Evolutionary conservation across 2,329 filamentous ascomycete genomes (phyloP).

Genomic region (Coleophoma eucalyptorum): DNA sequence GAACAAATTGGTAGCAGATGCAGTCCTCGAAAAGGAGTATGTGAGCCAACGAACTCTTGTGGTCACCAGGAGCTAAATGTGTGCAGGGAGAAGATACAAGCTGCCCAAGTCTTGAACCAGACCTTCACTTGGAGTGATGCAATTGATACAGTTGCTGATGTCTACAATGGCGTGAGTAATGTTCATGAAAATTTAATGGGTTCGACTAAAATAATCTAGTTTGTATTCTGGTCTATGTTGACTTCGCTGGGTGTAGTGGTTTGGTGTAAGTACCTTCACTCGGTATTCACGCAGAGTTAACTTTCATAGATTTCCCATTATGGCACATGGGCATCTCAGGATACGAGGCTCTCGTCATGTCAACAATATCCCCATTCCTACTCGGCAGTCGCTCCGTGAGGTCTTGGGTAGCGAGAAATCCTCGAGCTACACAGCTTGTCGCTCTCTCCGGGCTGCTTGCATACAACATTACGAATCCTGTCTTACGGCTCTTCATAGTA

Average conservation of each 20-base stretch:
- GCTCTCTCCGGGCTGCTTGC: slow-evolving; percentile 77
- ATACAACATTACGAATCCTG: slow-evolving; percentile 71
- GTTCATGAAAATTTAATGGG: no score
- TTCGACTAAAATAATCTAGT: slow-evolving; percentile 44
- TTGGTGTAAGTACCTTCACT: slow-evolving; percentile 71
- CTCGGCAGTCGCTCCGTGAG: slow-evolving; percentile 70
- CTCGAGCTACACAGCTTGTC: slow-evolving; percentile 68
- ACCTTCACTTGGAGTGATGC: slow-evolving; percentile 71
- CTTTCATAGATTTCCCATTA: slow-evolving; percentile 73
- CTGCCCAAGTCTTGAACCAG: slow-evolving; percentile 64
- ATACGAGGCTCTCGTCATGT: slow-evolving; percentile 87
- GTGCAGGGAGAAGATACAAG: slow-evolving; percentile 70
- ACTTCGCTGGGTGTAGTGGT: slow-evolving; percentile 86
- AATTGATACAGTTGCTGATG: slow-evolving; percentile 78
- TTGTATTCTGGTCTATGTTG: slow-evolving; percentile 92
- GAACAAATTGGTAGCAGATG: slow-evolving; percentile 40
- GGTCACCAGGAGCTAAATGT: slow-evolving; percentile 21
- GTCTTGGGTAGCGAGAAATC: slow-evolving; percentile 62
- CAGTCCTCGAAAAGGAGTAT: slow-evolving; percentile 70
- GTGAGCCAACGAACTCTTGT: slow-evolving; percentile 28
- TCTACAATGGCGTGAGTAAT: slow-evolving; percentile 78
- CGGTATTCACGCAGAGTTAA: slow-evolving; percentile 5
- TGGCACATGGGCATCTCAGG: slow-evolving; percentile 99
- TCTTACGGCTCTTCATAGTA: slow-evolving; percentile 73
- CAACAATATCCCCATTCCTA: slow-evolving; percentile 75